Base-by-base conservation (phyloP, 768 basidiomycete species). In the Lepiota venenata region DNA sequence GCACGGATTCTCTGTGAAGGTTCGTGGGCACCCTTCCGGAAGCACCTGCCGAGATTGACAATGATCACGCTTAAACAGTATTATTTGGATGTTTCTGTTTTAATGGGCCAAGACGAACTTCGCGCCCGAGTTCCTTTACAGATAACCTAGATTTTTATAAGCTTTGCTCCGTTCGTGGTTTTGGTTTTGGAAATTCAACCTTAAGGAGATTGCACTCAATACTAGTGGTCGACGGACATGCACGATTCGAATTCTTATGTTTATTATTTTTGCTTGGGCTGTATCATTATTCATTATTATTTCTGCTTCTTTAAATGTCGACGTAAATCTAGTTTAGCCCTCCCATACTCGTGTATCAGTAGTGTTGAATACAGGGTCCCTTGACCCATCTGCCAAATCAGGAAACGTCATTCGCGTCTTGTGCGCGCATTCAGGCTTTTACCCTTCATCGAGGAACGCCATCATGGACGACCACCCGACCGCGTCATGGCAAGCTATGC, bases 401-500 rank as follows among this genome's bases (percentile, higher is more conserved):
- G 32, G 32, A 3, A 32, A 32, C 4, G 8, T 32, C 32, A 32
- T 32, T 8, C 32, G 32, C 18, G 29, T 11, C 21, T 36, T 35
- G 32, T 47, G 12, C 10, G 21, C 46, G 21, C 32, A 15, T n/a
- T 47, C n/a, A 5, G 10, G 18, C 11, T 35, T 5, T 29, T 11
- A 8, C 41, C 20, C 25, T 25, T 5, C 2, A 25, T 41, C 22
- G 54, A 48, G 44, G 44, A 49, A 27, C 59, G 35, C 21, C 37
- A 49, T 61, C 4, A 80, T 80, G 71, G 62, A 73, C 12, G 84
- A 88, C 47, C 90, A 91, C 61, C 89, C 91, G 1, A 91, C 90
- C 2, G 69, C 83, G 27, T 80, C 82, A 69, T 98, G 96, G 96
- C 87, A 95, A 68, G 82, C 94, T 40, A 91, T 97, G 86, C 82